Conservation (phyloP, 2,329 filamentous ascomycete species). For the Cordyceps sp. region DNA sequence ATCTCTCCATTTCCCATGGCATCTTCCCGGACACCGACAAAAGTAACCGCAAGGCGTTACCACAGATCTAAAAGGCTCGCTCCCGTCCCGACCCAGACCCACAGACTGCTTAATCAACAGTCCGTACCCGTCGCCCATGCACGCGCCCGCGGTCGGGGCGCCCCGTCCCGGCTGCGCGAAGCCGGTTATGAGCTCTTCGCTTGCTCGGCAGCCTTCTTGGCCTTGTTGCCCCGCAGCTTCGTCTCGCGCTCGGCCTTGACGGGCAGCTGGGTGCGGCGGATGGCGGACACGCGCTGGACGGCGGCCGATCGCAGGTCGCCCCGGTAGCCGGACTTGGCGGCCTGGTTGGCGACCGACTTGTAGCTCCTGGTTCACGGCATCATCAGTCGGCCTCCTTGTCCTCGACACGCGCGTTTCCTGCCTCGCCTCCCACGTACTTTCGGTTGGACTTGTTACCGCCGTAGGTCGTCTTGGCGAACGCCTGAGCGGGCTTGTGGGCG, state of each 20-base stretch:
- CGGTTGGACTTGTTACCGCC: constrained; percentile 56
- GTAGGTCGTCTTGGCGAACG: constrained; percentile 50
- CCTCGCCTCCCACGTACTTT: constrained; percentile 38
- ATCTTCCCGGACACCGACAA: too few relatives aligned
- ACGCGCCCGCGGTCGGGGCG: too few relatives aligned
- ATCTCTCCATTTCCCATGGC: too few relatives aligned
- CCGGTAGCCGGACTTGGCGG: constrained; percentile 76
- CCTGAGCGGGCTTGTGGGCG: constrained; percentile 55
- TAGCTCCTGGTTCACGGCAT: too few relatives aligned
- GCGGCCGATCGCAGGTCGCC: constrained; percentile 60
- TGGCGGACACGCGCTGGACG: constrained; percentile 72
- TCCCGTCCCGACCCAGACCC: background rate
- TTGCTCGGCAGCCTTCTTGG: constrained; percentile 48
- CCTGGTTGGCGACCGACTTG: constrained; percentile 68
- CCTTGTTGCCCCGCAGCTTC: constrained; percentile 69
- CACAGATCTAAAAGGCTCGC: background rate
- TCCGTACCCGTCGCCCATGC: too few relatives aligned
- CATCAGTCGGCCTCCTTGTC: too few relatives aligned
- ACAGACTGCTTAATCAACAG: too few relatives aligned
- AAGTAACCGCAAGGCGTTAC: too few relatives aligned
- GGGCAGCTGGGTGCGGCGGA: constrained; percentile 62
- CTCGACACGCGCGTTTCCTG: too few relatives aligned
- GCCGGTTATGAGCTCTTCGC: too few relatives aligned
- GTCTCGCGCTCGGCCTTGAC: constrained; percentile 58
- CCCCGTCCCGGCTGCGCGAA: background rate